Conservation (phyloP, 345 rosid genomes). For the Lumnitzera littorea region DNA sequence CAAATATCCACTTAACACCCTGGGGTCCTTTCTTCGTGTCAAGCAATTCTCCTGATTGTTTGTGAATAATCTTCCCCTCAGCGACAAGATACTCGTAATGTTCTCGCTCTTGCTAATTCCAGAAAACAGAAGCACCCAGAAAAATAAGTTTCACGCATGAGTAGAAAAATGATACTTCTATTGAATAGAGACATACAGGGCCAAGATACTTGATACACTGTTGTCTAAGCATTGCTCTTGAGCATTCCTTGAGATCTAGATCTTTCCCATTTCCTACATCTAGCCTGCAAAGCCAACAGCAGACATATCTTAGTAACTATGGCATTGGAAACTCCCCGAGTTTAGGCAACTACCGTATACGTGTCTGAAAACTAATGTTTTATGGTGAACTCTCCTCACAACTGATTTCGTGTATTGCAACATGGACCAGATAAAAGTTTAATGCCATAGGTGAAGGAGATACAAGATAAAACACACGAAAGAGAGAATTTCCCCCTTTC, state of each 20-base stretch:
- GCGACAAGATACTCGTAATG: slow-evolving; percentile 54
- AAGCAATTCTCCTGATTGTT: slow-evolving; percentile 38
- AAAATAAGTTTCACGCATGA: slow-evolving; percentile 2
- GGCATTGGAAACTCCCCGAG: too few relatives aligned
- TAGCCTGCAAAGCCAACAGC: slow-evolving; percentile 40
- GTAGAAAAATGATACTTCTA: slow-evolving; percentile 4
- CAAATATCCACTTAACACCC: slow-evolving; percentile 74
- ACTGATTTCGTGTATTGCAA: too few relatives aligned
- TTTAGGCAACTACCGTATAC: too few relatives aligned
- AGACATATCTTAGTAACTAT: slow-evolving; percentile 1
- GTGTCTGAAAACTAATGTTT: too few relatives aligned
- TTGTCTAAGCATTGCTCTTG: slow-evolving; percentile 57
- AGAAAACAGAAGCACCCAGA: slow-evolving; percentile 1
- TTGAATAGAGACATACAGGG: slow-evolving; percentile 47
- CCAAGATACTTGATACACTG: slow-evolving; percentile 89
- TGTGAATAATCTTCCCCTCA: slow-evolving; percentile 63
- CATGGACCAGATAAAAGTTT: too few relatives aligned
- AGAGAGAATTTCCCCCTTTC: too few relatives aligned
- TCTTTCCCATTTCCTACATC: slow-evolving; percentile 87
- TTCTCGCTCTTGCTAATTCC: slow-evolving; percentile 82
- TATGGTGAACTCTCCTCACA: too few relatives aligned
- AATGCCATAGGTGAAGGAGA: too few relatives aligned
- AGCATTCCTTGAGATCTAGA: slow-evolving; percentile 52
- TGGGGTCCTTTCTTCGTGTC: slow-evolving; percentile 46
- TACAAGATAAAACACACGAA: too few relatives aligned